These are phyloP conservation scores for Carex sylvatica DNA, from an alignment of 202 grass and related monocot genomes.

Conservation along the genomic window DNA sequence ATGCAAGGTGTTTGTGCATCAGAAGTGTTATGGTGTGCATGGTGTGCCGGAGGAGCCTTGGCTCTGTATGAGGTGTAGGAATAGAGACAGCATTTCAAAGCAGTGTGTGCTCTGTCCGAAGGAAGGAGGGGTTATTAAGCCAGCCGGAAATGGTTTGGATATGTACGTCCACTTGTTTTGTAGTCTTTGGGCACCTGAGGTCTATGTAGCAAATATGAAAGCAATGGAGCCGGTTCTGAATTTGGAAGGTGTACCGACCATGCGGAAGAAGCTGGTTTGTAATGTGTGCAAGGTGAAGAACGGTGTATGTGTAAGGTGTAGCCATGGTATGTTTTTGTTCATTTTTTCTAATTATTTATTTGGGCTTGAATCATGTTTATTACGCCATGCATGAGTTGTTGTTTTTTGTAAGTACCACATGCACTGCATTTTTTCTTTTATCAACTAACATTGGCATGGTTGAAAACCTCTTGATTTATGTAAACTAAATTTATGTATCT, in stretches of 20 bases:
- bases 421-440: not conserved
- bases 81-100: conserved; percentile 42
- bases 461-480: not conserved
- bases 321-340: conserved; percentile 75
- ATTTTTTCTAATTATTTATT: conserved; percentile 20
- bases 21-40: conserved; percentile 91
- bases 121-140: conserved; percentile 73
- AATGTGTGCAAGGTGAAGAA: conserved; percentile 94
- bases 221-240: conserved; percentile 73
- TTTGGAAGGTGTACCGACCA: conserved; percentile 44
- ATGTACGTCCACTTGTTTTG: conserved; percentile 87
- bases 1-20: conserved; percentile 77
- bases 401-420: not conserved
- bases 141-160: conserved; percentile 24
- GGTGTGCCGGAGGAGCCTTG: conserved; percentile 47
- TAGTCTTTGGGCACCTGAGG: conserved; percentile 82
- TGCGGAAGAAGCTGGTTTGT: conserved; percentile 65
- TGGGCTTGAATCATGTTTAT: conserved; percentile 12
- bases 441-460: not conserved
- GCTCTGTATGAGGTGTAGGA: conserved; percentile 73
- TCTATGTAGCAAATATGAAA: conserved; percentile 58
- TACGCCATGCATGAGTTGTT: not conserved
- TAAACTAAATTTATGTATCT: too few relatives aligned
- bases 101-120: conserved; percentile 82
- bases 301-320: conserved; percentile 89